These are phyloP conservation scores for Pythium volutum DNA, from an alignment of 352 stramenopile genomes.

Conservation along the genomic window DNA sequence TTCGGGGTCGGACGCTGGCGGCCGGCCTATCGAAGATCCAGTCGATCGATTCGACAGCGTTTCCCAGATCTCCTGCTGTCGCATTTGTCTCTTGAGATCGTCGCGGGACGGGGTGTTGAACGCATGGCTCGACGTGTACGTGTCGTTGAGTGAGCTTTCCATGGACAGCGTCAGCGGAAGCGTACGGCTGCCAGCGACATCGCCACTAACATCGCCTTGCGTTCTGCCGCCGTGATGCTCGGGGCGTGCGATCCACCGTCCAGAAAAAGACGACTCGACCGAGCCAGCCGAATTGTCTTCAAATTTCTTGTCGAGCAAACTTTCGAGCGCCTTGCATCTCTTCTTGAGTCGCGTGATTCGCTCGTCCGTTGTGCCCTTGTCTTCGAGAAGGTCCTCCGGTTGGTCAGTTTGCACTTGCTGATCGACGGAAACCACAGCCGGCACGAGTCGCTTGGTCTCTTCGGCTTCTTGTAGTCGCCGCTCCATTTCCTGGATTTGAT, in stretches of 20 bases:
- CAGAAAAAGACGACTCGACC: slow-evolving; percentile 4
- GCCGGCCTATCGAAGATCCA: slow-evolving; percentile 19
- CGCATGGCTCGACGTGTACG: slow-evolving; percentile 6
- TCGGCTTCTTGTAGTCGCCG: slow-evolving; percentile 3
- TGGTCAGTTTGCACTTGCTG: slow-evolving; percentile 15
- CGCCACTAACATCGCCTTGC: background rate
- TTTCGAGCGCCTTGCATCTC: slow-evolving; percentile 49
- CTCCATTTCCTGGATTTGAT: slow-evolving; percentile 1
- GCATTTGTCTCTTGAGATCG: background rate
- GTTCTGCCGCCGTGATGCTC: background rate
- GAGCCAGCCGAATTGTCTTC: slow-evolving; percentile 33
- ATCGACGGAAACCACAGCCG: slow-evolving; percentile 6
- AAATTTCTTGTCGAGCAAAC: slow-evolving; percentile 58
- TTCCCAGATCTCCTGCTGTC: slow-evolving; percentile 26
- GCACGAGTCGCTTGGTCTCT: slow-evolving; percentile 6
- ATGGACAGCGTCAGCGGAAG: slow-evolving; percentile 21
- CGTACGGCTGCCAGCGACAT: slow-evolving; percentile 11
- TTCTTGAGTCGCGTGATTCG: slow-evolving; percentile 43
- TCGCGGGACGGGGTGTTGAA: slow-evolving; percentile 10
- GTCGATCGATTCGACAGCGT: slow-evolving; percentile 6
- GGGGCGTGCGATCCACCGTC: slow-evolving; percentile 4
- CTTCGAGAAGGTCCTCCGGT: background rate
- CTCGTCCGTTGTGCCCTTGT: slow-evolving; percentile 17
- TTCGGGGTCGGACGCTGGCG: slow-evolving; percentile 14
- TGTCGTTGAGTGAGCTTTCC: slow-evolving; percentile 21